A percentile compares a stretch with the other conserved stretches of the same genome.
phyloP scores from a whole-genome alignment of 805 yeast genomes.

The Wickerhamiella brachini region DNA sequence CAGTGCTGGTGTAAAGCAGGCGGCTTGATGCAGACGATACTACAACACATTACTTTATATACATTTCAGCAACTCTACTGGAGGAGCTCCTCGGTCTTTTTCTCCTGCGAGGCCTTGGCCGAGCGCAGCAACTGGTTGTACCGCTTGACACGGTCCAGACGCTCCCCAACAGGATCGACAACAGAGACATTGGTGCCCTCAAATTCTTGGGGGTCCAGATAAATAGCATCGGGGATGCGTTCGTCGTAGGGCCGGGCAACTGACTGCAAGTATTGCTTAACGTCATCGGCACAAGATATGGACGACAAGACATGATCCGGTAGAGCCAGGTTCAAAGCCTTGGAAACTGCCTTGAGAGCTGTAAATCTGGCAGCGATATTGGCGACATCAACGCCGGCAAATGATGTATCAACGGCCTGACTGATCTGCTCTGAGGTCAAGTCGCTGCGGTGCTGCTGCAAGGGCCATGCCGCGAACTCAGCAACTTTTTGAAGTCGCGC shows the following conservation, averaged over 20 bases:
- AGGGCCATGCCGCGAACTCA: slow-evolving; percentile 23
- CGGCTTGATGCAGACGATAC: too few species aligned
- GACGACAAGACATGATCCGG: slow-evolving; percentile 38
- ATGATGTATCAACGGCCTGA: slow-evolving; percentile 5
- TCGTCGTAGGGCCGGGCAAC: slow-evolving; percentile 38
- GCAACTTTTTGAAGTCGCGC: slow-evolving; percentile 9
- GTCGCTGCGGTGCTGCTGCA: slow-evolving; percentile 13
- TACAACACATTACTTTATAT: neutral
- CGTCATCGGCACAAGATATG: slow-evolving; percentile 28
- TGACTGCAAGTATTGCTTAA: slow-evolving; percentile 28
- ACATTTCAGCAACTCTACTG: neutral
- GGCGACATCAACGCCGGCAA: slow-evolving; percentile 5
- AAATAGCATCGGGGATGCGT: slow-evolving; percentile 63
- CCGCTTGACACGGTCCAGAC: slow-evolving; percentile 32
- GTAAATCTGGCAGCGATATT: slow-evolving; percentile 39
- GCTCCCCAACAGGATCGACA: slow-evolving; percentile 37
- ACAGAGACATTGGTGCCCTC: slow-evolving; percentile 35
- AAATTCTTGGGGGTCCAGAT: slow-evolving; percentile 42
- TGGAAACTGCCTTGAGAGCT: slow-evolving; percentile 35
- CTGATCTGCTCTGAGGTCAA: slow-evolving; percentile 11
- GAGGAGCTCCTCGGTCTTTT: slow-evolving; percentile 16
- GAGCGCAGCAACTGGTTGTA: slow-evolving; percentile 34
- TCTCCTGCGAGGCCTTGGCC: slow-evolving; percentile 29
- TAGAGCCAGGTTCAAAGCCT: slow-evolving; percentile 36
- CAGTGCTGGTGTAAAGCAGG: too few species aligned